Evolutionary conservation across 352 stramenopile species (phyloP), one percentile per base, ranked within the genome.

Genomic region (Globisporangium iwayamae): DNA sequence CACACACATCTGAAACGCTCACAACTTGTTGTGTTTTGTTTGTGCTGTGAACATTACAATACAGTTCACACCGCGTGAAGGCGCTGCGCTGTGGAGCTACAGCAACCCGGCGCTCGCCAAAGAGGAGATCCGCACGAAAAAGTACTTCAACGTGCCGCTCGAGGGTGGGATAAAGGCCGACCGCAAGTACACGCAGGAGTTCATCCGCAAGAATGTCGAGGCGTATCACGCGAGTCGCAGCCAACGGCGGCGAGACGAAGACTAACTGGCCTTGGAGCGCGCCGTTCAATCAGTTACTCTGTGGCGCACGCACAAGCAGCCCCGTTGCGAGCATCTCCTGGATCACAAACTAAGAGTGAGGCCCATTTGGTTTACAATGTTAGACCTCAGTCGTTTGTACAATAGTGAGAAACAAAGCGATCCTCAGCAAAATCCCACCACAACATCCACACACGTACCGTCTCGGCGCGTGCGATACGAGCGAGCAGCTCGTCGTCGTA

Each of bases 161-260:
- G 80, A 88, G 41, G 79, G 78, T 7, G 54, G 73, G 14, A 65
- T 90, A 63, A 77, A 72, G 47, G 82, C 78, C 38, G 69, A 90
- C 58, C 76, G 80, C 68, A 71, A 68, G 56, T 91, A 91, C 70
- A 89, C 80, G 25, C 71, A 79, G 30, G 76, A 86, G 28, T 90
- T 91, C 68, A 82, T 91, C 28, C 72, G 75, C 39, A 73, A 77
- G 32, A 73, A 78, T 57, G 74, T 89, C 55, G 75, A 86, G 20
- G 68, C 72, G 25, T 69, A 78, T 20, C 63, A 83, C 32, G 62
- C 72, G 46, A 74, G 63, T 43, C 71, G 69, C 32, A 69, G 66
- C 25, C 66, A 74, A 32, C 43, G 32, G 38, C 43, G 28, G 14
- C 22, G 20, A 1, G 41, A 51, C 18, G 32, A 58, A 34, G 39